Conservation (phyloP, 495 filamentous ascomycete species). For the Aspergillus biplanus region DNA sequence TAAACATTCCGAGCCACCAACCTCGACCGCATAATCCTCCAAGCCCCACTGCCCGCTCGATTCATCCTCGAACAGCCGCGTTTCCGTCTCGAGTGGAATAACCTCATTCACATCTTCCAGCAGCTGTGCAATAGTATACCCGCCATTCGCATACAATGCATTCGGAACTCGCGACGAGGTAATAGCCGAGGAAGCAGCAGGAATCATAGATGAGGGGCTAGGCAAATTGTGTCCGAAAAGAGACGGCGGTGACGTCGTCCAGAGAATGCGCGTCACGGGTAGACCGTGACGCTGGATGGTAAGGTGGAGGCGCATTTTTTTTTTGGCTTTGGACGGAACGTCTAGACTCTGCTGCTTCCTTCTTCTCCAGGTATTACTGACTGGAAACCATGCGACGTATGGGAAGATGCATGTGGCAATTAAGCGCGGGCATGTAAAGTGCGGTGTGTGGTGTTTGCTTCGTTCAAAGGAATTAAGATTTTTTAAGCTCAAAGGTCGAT, state of each 20-base stretch:
- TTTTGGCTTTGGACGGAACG: background rate
- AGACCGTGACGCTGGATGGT: constrained; percentile 79
- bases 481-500: background rate
- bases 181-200: constrained; percentile 39
- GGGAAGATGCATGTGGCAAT: background rate
- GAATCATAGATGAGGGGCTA: constrained; percentile 25
- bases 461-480: background rate
- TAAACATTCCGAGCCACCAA: constrained; percentile 82
- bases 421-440: background rate
- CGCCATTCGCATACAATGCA: constrained; percentile 53
- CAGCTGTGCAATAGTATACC: constrained; percentile 76
- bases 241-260: constrained; percentile 55
- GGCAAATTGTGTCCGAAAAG: constrained; percentile 33
- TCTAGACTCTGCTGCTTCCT: constrained; percentile 1
- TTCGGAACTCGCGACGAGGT: constrained; percentile 45
- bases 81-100: constrained; percentile 77
- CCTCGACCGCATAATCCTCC: constrained; percentile 90
- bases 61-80: constrained; percentile 39
- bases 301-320: constrained; percentile 77
- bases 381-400: background rate
- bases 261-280: constrained; percentile 75
- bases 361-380: constrained; percentile 1
- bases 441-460: background rate
- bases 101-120: constrained; percentile 82
- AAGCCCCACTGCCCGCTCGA: constrained; percentile 72